phyloP scores from a whole-genome alignment of 148 eudicot species.

The Simmondsia chinensis region DNA sequence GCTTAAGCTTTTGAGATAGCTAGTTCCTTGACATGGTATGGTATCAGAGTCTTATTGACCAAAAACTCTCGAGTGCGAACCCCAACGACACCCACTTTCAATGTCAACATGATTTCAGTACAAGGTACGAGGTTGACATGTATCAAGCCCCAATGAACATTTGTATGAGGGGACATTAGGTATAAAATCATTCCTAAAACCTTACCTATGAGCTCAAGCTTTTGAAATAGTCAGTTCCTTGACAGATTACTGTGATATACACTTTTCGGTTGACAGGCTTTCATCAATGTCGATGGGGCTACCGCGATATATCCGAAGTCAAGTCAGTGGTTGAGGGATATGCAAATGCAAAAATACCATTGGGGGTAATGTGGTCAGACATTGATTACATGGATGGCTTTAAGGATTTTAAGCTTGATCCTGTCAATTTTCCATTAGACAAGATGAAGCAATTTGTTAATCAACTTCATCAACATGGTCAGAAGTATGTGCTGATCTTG shows the following conservation, averaged over 20 bases:
- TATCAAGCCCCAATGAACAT: too few relatives aligned
- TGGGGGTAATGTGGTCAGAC: slow-evolving; percentile 86
- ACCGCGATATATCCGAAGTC: slow-evolving; percentile 41
- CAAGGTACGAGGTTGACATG: too few relatives aligned
- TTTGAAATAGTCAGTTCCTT: too few relatives aligned
- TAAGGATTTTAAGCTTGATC: slow-evolving; percentile 81
- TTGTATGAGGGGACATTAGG: too few relatives aligned
- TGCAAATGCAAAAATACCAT: slow-evolving; percentile 48
- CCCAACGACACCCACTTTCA: too few relatives aligned
- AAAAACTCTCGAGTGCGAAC: too few relatives aligned
- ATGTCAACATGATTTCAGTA: too few relatives aligned
- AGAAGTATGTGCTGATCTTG: slow-evolving; percentile 61
- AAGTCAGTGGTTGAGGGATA: slow-evolving; percentile 56
- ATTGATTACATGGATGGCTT: slow-evolving; percentile 80
- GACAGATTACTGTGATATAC: neutral
- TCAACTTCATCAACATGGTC: slow-evolving; percentile 58
- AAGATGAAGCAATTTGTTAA: slow-evolving; percentile 48
- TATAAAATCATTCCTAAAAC: too few relatives aligned
- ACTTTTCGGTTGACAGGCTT: slow-evolving; percentile 34
- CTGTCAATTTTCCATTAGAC: slow-evolving; percentile 50
- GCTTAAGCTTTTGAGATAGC: too few relatives aligned
- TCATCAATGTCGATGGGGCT: slow-evolving; percentile 81
- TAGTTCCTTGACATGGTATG: too few relatives aligned
- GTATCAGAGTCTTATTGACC: too few relatives aligned
- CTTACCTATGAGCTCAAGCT: too few relatives aligned